phyloP scores from a whole-genome alignment of 2,329 filamentous ascomycete genomes.

The Scleromitrula shiraiana region DNA sequence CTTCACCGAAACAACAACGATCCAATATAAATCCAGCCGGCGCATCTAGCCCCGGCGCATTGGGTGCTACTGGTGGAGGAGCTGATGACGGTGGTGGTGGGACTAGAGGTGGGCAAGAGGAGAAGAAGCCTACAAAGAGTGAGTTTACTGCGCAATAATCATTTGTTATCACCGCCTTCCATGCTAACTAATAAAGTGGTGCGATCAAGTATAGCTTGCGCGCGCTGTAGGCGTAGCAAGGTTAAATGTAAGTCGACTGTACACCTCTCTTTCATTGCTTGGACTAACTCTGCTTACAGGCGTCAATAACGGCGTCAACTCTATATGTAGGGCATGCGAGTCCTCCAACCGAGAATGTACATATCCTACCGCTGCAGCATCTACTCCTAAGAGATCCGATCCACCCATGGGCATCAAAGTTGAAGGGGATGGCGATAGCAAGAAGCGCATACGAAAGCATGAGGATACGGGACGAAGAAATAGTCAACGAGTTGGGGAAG shows the following conservation, averaged over 20 bases:
- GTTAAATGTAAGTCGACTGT: constrained; percentile 61
- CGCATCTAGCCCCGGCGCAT: constrained; percentile 18
- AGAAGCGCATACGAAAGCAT: constrained; percentile 32
- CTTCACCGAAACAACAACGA: constrained; percentile 24
- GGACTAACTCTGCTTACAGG: constrained; percentile 14
- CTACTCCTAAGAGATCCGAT: constrained; percentile 25
- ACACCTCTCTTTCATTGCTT: neutral
- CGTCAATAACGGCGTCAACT: constrained; percentile 60
- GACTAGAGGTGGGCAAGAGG: constrained; percentile 32
- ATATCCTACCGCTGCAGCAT: constrained; percentile 47
- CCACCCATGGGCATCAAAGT: constrained; percentile 22
- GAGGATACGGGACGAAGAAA: constrained; percentile 31
- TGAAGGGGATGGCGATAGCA: constrained; percentile 38
- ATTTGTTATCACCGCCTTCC: neutral
- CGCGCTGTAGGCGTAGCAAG: constrained; percentile 69
- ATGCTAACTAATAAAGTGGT: constrained; percentile 38
- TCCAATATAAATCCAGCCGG: constrained; percentile 20
- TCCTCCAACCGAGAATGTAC: constrained; percentile 64
- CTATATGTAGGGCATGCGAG: constrained; percentile 67
- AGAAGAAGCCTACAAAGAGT: constrained; percentile 33
- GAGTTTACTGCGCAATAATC: neutral
- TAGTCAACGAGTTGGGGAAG: constrained; percentile 39
- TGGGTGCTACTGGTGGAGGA: constrained; percentile 23
- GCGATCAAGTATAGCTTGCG: constrained; percentile 74
- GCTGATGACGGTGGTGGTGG: constrained; percentile 23